Evolutionary conservation across 2,329 filamentous ascomycete genomes (phyloP).

Genomic region (Neofusicoccum parvum): DNA sequence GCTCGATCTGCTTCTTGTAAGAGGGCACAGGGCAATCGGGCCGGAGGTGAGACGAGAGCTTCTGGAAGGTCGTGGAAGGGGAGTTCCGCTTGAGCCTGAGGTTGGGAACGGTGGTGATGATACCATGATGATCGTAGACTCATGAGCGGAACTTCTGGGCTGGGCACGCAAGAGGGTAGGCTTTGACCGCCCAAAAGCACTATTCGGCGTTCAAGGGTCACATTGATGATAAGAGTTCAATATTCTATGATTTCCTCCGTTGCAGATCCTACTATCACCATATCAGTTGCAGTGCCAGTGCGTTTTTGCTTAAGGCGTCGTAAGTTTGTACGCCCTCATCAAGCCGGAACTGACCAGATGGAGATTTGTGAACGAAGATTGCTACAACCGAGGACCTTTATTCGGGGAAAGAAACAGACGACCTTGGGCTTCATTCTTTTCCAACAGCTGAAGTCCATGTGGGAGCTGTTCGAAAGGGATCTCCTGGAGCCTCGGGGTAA

Average conservation of each 20-base stretch:
- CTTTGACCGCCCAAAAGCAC: neutral
- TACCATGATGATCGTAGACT: constrained; percentile 72
- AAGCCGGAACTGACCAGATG: too few species aligned
- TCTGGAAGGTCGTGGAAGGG: constrained; percentile 82
- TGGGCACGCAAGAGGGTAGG: neutral
- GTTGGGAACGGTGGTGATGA: constrained; percentile 75
- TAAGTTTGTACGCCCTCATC: too few species aligned
- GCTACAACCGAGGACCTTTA: too few species aligned
- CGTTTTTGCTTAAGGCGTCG: too few species aligned
- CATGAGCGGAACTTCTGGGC: neutral
- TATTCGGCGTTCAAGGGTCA: neutral
- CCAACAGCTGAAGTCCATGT: neutral
- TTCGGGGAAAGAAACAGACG: too few species aligned
- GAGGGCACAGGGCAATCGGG: constrained; percentile 85
- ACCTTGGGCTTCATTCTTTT: too few species aligned
- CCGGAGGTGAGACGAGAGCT: constrained; percentile 89
- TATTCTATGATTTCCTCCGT: neutral
- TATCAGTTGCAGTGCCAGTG: too few species aligned
- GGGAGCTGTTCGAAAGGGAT: neutral
- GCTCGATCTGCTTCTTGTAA: constrained; percentile 79
- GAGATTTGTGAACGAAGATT: too few species aligned
- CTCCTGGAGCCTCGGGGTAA: neutral
- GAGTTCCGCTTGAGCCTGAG: constrained; percentile 67
- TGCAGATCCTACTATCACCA: neutral
- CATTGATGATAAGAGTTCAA: constrained; percentile 8